Evolutionary conservation across 2,329 filamentous ascomycete genomes (phyloP), one percentile per base, ranked within the genome.

Genomic region (Stenocarpella maydis): DNA sequence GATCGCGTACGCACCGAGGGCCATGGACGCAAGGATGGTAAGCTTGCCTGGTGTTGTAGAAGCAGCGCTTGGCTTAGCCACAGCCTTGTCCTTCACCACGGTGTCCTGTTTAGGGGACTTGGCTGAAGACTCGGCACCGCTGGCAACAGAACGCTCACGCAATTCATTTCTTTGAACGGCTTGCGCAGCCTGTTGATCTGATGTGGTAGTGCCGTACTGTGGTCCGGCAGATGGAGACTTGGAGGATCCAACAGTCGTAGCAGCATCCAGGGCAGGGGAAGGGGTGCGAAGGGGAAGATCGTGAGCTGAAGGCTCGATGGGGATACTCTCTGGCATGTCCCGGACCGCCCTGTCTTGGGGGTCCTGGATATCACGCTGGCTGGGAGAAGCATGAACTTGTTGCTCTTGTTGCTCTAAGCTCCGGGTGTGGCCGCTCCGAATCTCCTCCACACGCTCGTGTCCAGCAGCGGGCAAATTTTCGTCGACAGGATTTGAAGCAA

Each of bases 1-100:
- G 37, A 71, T 64, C 49, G 70, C 70, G 58, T 71, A 71, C 39
- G 47, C 64, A 71, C 70, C 70, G 70, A 71, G 50, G 64, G 55
- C 70, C 69, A 69, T 65, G 60, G 70, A 71, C 65, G 70, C 70
- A 60, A 71, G 67, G 70, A 71, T 71, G 34, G 70, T 71, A 69
- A 71, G 70, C 70, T 71, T 71, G 70, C 70, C 70, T 69, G 70
- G 66, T 67, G 67, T 71, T 61, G 67, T 69, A 55, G 69, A 64
- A 58, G 67, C 61, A 65, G 70, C 55, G 37, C 39, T 65, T 47
- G 67, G 67, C 67, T 66, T 67, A 45, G 52, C 52, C 41, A 54
- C 37, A 64, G 67, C 70, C 70, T 71, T 67, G 60, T 71, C 70
- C 70, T 69, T 71, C 50, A 71, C 67, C 67, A 71, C 63, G 14